Conservation (phyloP, 2,329 filamentous ascomycete species). For the Botrytis squamosa region DNA sequence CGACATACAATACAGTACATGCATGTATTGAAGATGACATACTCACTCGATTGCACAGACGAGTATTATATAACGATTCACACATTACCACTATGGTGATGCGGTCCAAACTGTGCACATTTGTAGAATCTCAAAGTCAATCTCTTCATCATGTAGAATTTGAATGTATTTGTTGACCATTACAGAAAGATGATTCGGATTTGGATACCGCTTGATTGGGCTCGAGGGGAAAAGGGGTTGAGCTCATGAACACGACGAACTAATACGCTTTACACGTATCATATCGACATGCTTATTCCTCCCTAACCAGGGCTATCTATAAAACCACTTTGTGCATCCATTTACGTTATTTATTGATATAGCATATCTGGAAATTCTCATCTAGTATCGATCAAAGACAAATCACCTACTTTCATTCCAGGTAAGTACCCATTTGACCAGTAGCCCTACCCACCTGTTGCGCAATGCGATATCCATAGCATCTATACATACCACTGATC, state of each 20-base stretch:
- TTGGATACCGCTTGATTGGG: background rate
- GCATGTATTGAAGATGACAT: background rate
- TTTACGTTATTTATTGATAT: no score
- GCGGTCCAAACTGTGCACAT: background rate
- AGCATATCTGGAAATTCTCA: background rate
- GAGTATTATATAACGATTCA: background rate
- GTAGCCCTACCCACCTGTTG: background rate
- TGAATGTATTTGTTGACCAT: background rate
- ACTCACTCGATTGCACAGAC: background rate
- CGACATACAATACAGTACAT: no score
- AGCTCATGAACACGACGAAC: background rate
- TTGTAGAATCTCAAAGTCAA: background rate
- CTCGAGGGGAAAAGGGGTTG: background rate
- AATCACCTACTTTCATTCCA: background rate
- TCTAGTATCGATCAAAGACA: background rate
- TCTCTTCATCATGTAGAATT: background rate
- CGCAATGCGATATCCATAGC: background rate
- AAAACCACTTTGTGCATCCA: background rate
- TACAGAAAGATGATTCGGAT: background rate
- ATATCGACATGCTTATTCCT: background rate
- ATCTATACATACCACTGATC: background rate
- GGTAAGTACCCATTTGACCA: background rate
- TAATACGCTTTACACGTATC: background rate
- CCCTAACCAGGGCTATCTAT: background rate
- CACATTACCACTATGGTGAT: background rate